Base-by-base conservation (phyloP, 805 yeast species). In the Ogataea wickerhamii region DNA sequence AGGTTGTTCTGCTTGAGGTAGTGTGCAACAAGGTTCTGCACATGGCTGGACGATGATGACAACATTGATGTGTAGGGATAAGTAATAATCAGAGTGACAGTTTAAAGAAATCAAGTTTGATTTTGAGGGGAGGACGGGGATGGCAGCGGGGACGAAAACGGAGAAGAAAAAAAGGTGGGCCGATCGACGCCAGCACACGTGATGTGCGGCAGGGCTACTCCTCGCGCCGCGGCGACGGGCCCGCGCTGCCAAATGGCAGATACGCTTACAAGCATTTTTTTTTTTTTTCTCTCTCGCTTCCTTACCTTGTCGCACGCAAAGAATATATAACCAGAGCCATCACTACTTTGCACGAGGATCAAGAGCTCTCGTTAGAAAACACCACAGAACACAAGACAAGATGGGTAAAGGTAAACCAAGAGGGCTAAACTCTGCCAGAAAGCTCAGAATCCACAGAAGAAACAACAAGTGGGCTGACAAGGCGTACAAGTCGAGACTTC, bases 371-470 rank as follows among this genome's bases (percentile, higher is more conserved):
- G n/a, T n/a, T n/a, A n/a, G n/a, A n/a, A n/a, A n/a, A n/a, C n/a
- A n/a, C n/a, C n/a, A n/a, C n/a, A n/a, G n/a, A n/a, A n/a, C n/a
- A n/a, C n/a, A n/a, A n/a, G n/a, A 11, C 27, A 38, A 70, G 68
- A 91, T 91, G 98, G 97, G 97, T 80, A 88, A 85, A 78, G 97
- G 96, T 77, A 89, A 89, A 80, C 98, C 98, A 83, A 87, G 98
- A 87, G 99, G 99, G 73, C 79, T 93, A 74, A 91, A 93, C 87
- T 84, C 98, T 71, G 99, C 99, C 70, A 87, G 99, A 85, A 93
- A 93, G 82, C 86, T 93, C 76, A 89, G 98, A 84, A 88, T 83
- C 74, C 94, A 87, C 89, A 89, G 99, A 77, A 91, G 98, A 76
- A 89, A 89, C 85, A 93, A 93, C 88, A 93, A 96, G 80, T 93